Base-by-base conservation (phyloP, 2,329 filamentous ascomycete species). In the Talaromyces piceae region DNA sequence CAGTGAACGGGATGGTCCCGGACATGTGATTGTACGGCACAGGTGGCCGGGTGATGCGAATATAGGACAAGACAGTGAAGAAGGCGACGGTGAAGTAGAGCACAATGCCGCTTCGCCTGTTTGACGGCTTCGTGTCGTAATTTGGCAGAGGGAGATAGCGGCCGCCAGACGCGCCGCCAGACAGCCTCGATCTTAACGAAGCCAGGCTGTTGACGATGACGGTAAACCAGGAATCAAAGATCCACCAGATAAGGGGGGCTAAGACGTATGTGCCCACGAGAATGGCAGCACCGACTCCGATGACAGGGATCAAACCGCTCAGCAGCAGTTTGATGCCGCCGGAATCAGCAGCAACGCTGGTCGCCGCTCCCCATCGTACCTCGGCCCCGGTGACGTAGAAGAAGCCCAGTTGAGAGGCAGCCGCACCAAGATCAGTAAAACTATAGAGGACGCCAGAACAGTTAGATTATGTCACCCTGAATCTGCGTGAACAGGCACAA, bases 361-460 rank as follows among this genome's bases (percentile, higher is more conserved):
- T 58, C 2, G 63, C 63, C 18, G 62, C 59, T 52, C 62, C 59
- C 59, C 64, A 67, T 39, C 61, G 63, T 47, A 65, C 56, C 44
- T 67, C 64, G 20, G 59, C 59, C 22, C 63, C 61, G 9, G 64
- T 66, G 25, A 67, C 61, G 37, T 61, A 59, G 46, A 61, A 66
- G 30, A 67, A 67, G 1, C 62, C 62, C 5, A 65, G 55, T 33
- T 66, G 63, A 5, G 62, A 61, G 3, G 63, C 55, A 13, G 60
- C 53, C 3, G 61, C 58, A 41, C 53, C 48, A 5, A 63, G 54
- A 13, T 57, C 57, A 22, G 65, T 41, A 20, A 45, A 45, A 13
- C 63, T 67, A 45, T 1, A 22, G 23, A 8, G 13, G 13, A 8
- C 27, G 37, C 20, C 37, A 26, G 9, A 28, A 37, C 18, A 45